A percentile compares a stretch with the other conserved stretches of the same genome.
These are phyloP conservation scores for Davidsoniella virescens DNA, from an alignment of 2,329 filamentous ascomycete species.

Conservation along the genomic window DNA sequence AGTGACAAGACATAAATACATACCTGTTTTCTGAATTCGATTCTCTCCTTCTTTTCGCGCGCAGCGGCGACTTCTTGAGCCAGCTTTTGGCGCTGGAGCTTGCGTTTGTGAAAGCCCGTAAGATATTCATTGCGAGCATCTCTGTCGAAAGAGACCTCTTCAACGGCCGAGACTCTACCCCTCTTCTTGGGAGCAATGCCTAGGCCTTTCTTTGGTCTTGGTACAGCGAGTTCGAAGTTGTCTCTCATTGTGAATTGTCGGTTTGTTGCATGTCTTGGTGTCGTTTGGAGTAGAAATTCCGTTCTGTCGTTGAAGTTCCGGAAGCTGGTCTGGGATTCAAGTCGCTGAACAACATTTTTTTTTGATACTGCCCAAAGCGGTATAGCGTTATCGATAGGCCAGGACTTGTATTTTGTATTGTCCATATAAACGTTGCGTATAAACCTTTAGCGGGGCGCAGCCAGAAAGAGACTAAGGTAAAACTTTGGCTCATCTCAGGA, in stretches of 20 bases:
- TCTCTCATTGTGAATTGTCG: constrained; percentile 8
- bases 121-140: constrained; percentile 71
- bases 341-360: constrained; percentile 10
- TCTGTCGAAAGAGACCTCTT: constrained; percentile 75
- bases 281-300: background rate
- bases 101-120: constrained; percentile 94
- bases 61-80: constrained; percentile 70
- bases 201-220: constrained; percentile 42
- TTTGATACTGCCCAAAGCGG: constrained; percentile 8
- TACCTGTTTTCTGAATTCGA: constrained; percentile 62
- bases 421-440: no score
- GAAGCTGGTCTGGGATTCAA: constrained; percentile 7
- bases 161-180: constrained; percentile 42
- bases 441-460: no score
- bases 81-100: constrained; percentile 66
- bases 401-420: background rate
- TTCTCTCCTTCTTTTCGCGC: constrained; percentile 60
- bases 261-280: constrained; percentile 7
- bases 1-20: constrained; percentile 13
- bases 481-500: no score
- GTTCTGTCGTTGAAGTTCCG: background rate
- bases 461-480: no score
- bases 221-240: constrained; percentile 31
- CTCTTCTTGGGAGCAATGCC: constrained; percentile 49
- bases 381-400: constrained; percentile 11